Base-by-base conservation (phyloP, 192 early-diverging fungal species). In the Linnemannia zychae region DNA sequence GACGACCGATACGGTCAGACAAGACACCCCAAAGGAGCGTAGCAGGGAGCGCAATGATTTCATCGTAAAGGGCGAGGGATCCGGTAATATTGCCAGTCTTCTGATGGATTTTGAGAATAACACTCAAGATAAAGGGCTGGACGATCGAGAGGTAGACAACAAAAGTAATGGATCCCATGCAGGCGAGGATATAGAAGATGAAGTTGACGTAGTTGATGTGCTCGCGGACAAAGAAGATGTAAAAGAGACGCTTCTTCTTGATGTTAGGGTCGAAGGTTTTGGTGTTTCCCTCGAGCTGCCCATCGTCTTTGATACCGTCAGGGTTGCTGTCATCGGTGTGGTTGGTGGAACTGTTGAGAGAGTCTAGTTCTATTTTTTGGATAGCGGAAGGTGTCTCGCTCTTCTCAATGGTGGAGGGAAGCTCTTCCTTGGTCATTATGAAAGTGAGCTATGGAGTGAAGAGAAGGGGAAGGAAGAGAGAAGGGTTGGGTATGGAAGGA, bases 41-140 rank as follows among this genome's bases (percentile, higher is more conserved):
- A 7, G 86, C 71, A 37, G 91, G 63, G 1, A 96, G 37, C 44
- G 93, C 90, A 24, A 93, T 66, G 65, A 94, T 80, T 85, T 96
- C 91, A 57, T 92, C 92, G 71, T 92, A 93, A 38, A 96, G 91
- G 2, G 90, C 87, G 3, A 96, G 77, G 20, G 88, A 90, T 1
- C 95, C 95, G 0, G 91, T 87, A 7, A 90, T 52, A 52, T 84
- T 80, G 28, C 91, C 91, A 0, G 38, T 67, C 16, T 78, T 60
- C 20, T 34, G 15, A 11, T 31, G 67, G 71, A 82, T 67, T 4
- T 68, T 40, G 15, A 92, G 53, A 22, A 88, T 47, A 13, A 80
- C 66, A 0, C 71, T 80, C 65, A 91, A 71, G 66, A 89, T 76
- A 71, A 88, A 87, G 18, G 80, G 63, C 50, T 90, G 90, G n/a